Evolutionary conservation across 2,329 filamentous ascomycete genomes (phyloP).

Genomic region (Penicillium sp.): DNA sequence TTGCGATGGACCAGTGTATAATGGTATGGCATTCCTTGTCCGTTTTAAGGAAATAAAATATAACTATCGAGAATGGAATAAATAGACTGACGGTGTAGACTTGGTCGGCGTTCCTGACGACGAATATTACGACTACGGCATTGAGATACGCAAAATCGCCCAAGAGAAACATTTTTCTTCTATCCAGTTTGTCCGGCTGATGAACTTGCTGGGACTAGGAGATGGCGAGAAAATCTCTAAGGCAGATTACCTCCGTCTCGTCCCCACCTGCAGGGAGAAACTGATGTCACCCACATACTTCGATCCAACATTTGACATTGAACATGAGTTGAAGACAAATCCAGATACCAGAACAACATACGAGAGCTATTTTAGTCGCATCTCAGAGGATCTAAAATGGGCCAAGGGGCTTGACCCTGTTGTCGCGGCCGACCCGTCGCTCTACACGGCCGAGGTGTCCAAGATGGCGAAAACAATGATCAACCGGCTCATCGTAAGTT

Average conservation of each 20-base stretch:
- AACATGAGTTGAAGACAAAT: constrained; percentile 4
- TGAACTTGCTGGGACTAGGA: not conserved
- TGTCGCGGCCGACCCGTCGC: not conserved
- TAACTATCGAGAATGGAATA: not conserved
- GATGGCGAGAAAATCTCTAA: constrained; percentile 6
- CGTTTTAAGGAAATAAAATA: not conserved
- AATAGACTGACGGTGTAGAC: constrained; percentile 1
- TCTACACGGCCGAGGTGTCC: constrained; percentile 3
- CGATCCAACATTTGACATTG: constrained; percentile 1
- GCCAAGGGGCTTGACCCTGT: constrained; percentile 5
- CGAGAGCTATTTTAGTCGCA: constrained; percentile 6
- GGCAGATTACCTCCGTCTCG: constrained; percentile 4
- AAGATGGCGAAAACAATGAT: constrained; percentile 7
- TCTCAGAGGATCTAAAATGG: constrained; percentile 10
- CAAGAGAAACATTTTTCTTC: constrained; percentile 4
- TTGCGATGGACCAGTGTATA: constrained; percentile 8
- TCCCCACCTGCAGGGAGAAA: constrained; percentile 3
- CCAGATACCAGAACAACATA: constrained; percentile 7
- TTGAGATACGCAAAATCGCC: constrained; percentile 5
- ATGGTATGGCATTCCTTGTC: not conserved
- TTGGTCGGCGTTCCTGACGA: constrained; percentile 6
- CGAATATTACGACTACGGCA: constrained; percentile 9
- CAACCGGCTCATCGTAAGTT: constrained; percentile 5
- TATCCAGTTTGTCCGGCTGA: constrained; percentile 4
- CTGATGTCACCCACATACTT: constrained; percentile 9